phyloP scores from a whole-genome alignment of 768 basidiomycete species.

The Rickenella mellea region DNA sequence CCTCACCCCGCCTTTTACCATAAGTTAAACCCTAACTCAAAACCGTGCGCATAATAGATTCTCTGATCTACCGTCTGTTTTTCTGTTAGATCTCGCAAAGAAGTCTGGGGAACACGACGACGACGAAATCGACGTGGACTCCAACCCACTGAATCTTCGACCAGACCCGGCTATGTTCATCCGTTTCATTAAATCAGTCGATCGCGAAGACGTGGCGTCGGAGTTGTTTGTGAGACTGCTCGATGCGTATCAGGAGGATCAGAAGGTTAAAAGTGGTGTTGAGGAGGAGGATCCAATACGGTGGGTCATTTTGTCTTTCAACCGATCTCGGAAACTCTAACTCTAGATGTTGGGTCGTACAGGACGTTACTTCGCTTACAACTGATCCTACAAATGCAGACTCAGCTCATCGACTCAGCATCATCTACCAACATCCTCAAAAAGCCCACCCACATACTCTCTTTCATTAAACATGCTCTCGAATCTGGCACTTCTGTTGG shows the following conservation, averaged over 20 bases:
- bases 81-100: slow-evolving; percentile 32
- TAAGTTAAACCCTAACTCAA: not conserved
- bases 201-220: slow-evolving; percentile 61
- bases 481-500: slow-evolving; percentile 25
- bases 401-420: slow-evolving; percentile 46
- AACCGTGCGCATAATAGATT: slow-evolving; percentile 14
- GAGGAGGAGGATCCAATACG: slow-evolving; percentile 34
- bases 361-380: slow-evolving; percentile 72
- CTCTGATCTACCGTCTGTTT: slow-evolving; percentile 16
- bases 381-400: slow-evolving; percentile 75
- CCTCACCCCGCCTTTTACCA: slow-evolving; percentile 1
- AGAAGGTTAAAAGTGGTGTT: slow-evolving; percentile 24
- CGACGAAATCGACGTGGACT: slow-evolving; percentile 38
- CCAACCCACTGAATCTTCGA: slow-evolving; percentile 55
- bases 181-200: slow-evolving; percentile 50
- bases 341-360: slow-evolving; percentile 4
- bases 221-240: slow-evolving; percentile 67
- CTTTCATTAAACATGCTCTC: slow-evolving; percentile 75
- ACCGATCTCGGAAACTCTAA: not conserved
- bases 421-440: slow-evolving; percentile 46
- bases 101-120: slow-evolving; percentile 34
- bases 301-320: slow-evolving; percentile 22
- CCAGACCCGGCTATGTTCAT: slow-evolving; percentile 72
- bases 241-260: slow-evolving; percentile 51
- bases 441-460: slow-evolving; percentile 66